phyloP scores from a whole-genome alignment of 1,139 yeast genomes.

The Blastobotrys capitulatus region DNA sequence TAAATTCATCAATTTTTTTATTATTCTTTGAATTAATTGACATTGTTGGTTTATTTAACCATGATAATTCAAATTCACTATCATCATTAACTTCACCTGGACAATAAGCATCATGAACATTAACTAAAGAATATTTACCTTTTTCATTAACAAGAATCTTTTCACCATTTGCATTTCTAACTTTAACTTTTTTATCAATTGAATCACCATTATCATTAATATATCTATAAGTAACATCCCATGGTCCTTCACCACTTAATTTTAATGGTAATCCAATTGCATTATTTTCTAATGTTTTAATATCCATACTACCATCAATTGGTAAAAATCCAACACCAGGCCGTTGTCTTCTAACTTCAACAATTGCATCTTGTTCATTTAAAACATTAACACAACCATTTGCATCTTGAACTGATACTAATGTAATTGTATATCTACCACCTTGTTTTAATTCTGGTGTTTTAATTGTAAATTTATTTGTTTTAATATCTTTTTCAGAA shows the following conservation, averaged over 20 bases:
- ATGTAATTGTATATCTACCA: conserved; percentile 59
- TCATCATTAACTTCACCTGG: conserved; percentile 46
- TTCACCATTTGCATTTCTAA: conserved; percentile 28
- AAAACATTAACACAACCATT: conserved; percentile 71
- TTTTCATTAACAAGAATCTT: conserved; percentile 43
- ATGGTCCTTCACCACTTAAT: conserved; percentile 46
- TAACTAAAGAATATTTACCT: conserved; percentile 58
- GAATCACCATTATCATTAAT: conserved; percentile 16
- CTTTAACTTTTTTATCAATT: conserved; percentile 14
- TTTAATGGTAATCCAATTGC: conserved; percentile 53
- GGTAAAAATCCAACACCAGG: conserved; percentile 52
- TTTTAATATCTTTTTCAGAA: conserved; percentile 41
- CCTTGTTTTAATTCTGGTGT: conserved; percentile 58
- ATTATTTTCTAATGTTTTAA: conserved; percentile 49
- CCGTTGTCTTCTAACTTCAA: conserved; percentile 60
- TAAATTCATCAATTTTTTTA: conserved; percentile 19
- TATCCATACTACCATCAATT: conserved; percentile 29
- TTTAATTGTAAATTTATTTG: conserved; percentile 38
- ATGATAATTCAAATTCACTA: conserved; percentile 22
- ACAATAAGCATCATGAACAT: conserved; percentile 64
- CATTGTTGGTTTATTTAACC: conserved; percentile 52
- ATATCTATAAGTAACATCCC: conserved; percentile 41
- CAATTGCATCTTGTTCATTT: conserved; percentile 50
- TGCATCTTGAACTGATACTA: conserved; percentile 64
- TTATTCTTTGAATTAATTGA: conserved; percentile 33